phyloP scores from a whole-genome alignment of 495 filamentous ascomycete genomes.

The Ascodesmis nigricans region DNA sequence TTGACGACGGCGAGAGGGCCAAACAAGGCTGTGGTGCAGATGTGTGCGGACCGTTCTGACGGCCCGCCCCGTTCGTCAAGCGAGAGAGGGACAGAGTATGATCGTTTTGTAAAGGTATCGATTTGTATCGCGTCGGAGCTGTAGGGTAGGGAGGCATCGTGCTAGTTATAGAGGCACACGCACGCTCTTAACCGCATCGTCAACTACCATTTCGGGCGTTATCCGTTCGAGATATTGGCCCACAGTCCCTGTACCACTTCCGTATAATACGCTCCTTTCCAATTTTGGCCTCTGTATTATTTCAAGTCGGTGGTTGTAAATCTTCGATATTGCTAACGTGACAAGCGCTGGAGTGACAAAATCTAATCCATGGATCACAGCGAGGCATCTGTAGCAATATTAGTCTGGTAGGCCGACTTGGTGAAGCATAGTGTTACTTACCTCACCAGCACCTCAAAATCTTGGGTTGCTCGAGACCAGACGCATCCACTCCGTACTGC shows the following conservation, averaged over 20 bases:
- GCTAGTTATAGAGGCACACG: slow-evolving; percentile 43
- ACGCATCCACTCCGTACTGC: slow-evolving; percentile 61
- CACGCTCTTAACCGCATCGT: slow-evolving; percentile 52
- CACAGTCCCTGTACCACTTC: slow-evolving; percentile 53
- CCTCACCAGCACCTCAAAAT: slow-evolving; percentile 45
- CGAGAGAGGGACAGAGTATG: too few relatives aligned
- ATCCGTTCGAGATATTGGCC: slow-evolving; percentile 41
- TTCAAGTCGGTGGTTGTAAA: slow-evolving; percentile 66
- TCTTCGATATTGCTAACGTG: slow-evolving; percentile 61
- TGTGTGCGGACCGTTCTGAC: too few relatives aligned
- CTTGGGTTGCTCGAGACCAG: slow-evolving; percentile 51
- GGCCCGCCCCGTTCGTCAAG: too few relatives aligned
- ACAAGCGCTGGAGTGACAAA: slow-evolving; percentile 74
- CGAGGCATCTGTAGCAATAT: slow-evolving; percentile 42
- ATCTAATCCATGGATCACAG: slow-evolving; percentile 56
- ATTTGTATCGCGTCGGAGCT: too few relatives aligned
- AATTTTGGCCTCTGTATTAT: slow-evolving; percentile 38
- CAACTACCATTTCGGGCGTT: slow-evolving; percentile 54
- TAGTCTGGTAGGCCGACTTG: neutral
- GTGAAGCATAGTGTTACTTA: slow-evolving; percentile 26
- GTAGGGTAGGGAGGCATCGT: too few relatives aligned
- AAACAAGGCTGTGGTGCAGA: too few relatives aligned
- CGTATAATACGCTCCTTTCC: slow-evolving; percentile 84
- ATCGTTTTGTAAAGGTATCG: too few relatives aligned
- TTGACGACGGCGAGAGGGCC: too few relatives aligned